Percentiles rank a stretch among this genome's conserved stretches.
Conservation (phyloP, 768 basidiomycete genomes). For the Termitomyces sp. region DNA sequence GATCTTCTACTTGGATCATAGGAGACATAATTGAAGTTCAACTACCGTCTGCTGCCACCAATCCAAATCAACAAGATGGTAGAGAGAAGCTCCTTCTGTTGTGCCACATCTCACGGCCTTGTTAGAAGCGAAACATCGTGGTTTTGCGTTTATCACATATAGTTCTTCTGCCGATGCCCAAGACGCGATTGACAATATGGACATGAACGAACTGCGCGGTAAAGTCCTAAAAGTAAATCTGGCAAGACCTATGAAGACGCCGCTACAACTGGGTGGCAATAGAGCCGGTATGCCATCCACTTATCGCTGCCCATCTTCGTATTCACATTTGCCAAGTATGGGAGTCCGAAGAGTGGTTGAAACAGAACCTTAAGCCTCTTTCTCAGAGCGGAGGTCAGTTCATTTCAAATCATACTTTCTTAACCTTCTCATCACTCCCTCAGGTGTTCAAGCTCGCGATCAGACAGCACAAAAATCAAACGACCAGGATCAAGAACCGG, state of each 20-base stretch:
- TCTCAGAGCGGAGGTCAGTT: slow-evolving; percentile 67
- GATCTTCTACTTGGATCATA: slow-evolving; percentile 28
- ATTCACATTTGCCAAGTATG: slow-evolving; percentile 57
- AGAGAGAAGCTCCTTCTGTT: slow-evolving; percentile 8
- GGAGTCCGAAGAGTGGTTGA: slow-evolving; percentile 94
- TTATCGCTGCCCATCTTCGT: neutral
- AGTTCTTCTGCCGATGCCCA: slow-evolving; percentile 78
- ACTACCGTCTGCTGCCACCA: slow-evolving; percentile 75
- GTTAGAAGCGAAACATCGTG: slow-evolving; percentile 77
- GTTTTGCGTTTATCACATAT: slow-evolving; percentile 92
- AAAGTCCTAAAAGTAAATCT: slow-evolving; percentile 80
- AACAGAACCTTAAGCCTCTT: slow-evolving; percentile 75
- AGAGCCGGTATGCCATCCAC: slow-evolving; percentile 59
- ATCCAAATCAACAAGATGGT: slow-evolving; percentile 59
- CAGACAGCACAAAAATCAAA: slow-evolving; percentile 27
- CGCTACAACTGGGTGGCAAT: slow-evolving; percentile 64
- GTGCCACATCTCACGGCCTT: slow-evolving; percentile 5
- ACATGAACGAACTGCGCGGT: slow-evolving; percentile 83
- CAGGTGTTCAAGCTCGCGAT: slow-evolving; percentile 55
- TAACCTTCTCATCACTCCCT: slow-evolving; percentile 3
- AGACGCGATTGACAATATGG: slow-evolving; percentile 99
- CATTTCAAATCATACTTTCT: slow-evolving; percentile 1
- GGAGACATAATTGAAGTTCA: slow-evolving; percentile 94
- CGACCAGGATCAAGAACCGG: slow-evolving; percentile 23
- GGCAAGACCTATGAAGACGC: slow-evolving; percentile 77